phyloP scores from a whole-genome alignment of 257 asterid species.

The Capsicum chinense region DNA sequence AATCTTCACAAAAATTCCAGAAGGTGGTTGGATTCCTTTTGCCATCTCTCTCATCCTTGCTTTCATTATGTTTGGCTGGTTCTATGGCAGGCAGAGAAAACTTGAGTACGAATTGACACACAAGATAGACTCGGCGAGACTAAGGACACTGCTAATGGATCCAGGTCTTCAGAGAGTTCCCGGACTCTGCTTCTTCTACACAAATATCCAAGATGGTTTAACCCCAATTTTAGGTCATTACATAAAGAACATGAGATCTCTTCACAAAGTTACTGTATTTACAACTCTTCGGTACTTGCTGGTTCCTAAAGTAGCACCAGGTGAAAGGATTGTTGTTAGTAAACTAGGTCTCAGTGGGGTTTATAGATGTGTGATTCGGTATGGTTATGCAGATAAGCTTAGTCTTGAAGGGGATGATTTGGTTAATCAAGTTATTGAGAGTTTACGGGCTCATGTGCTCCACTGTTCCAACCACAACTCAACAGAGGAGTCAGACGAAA shows the following conservation, averaged over 20 bases:
- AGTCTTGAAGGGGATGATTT: slow-evolving; percentile 53
- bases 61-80: slow-evolving; percentile 65
- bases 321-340: slow-evolving; percentile 54
- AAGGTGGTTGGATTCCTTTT: slow-evolving; percentile 85
- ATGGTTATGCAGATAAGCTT: slow-evolving; percentile 60
- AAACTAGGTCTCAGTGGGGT: slow-evolving; percentile 56
- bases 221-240: slow-evolving; percentile 73
- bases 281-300: slow-evolving; percentile 62
- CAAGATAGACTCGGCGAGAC: slow-evolving; percentile 54
- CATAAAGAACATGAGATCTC: slow-evolving; percentile 58
- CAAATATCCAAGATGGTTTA: slow-evolving; percentile 63
- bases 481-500: no score
- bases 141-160: slow-evolving; percentile 45
- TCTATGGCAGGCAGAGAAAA: slow-evolving; percentile 63
- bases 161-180: slow-evolving; percentile 44
- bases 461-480: slow-evolving; percentile 23
- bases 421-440: slow-evolving; percentile 37
- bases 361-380: slow-evolving; percentile 63
- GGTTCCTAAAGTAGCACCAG: slow-evolving; percentile 39
- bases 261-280: slow-evolving; percentile 57
- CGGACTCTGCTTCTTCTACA: slow-evolving; percentile 68
- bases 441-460: slow-evolving; percentile 35
- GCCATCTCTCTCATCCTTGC: slow-evolving; percentile 60
- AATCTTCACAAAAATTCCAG: slow-evolving; percentile 64
- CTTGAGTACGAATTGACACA: slow-evolving; percentile 49